phyloP scores from a whole-genome alignment of 164 flowering plant species.

The Macadamia tetraphylla region DNA sequence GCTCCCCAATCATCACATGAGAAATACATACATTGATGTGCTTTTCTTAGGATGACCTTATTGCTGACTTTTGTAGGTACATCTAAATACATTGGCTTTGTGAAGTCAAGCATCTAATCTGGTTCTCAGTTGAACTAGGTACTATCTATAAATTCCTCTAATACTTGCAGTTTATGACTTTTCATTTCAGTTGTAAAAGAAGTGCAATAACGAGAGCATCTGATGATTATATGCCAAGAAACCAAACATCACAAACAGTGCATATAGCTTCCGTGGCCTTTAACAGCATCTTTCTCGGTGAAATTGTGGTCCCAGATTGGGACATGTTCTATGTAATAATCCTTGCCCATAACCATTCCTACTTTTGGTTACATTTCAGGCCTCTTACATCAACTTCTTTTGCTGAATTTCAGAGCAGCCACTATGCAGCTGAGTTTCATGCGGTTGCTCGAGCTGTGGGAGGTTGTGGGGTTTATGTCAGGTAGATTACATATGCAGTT shows the following conservation, averaged over 20 bases:
- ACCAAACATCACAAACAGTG: slow-evolving; percentile 43
- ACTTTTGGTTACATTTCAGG: not conserved
- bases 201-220: slow-evolving; percentile 60
- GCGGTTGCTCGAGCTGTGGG: slow-evolving; percentile 67
- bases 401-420: slow-evolving; percentile 40
- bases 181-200: slow-evolving; percentile 33
- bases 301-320: slow-evolving; percentile 70
- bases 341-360: not conserved
- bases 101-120: no score
- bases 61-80: no score
- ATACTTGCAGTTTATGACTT: slow-evolving; percentile 6
- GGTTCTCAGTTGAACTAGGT: no score
- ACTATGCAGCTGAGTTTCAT: slow-evolving; percentile 60
- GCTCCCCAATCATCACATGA: no score
- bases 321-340: slow-evolving; percentile 73
- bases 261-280: slow-evolving; percentile 64
- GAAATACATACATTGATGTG: no score
- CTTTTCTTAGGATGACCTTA: no score
- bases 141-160: not conserved
- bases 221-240: slow-evolving; percentile 55
- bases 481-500: slow-evolving; percentile 25
- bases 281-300: slow-evolving; percentile 69
- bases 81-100: no score
- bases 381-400: slow-evolving; percentile 2
- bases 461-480: slow-evolving; percentile 61